Base-by-base conservation (phyloP, 176 grass and related monocot species). In the Zizania latifolia region DNA sequence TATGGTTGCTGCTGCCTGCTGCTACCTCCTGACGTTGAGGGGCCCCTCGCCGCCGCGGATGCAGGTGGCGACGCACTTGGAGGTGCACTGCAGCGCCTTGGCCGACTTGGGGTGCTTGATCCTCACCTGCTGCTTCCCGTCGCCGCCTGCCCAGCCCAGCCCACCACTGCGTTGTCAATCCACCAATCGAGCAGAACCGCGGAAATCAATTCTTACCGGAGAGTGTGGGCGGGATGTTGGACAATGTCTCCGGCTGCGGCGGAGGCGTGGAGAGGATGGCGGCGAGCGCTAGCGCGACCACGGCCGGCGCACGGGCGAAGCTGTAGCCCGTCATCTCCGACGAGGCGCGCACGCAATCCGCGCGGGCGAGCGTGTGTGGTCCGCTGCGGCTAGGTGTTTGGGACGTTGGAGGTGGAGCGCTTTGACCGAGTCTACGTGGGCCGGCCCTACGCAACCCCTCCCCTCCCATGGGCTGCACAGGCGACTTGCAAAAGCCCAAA, bases 41-140 rank as follows among this genome's bases (percentile, higher is more conserved):
- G 85, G 89, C 0, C 89, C 89, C 76, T 88, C 85, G 37, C 85
- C 89, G 56, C 89, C 89, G 63, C 79, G 89, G 82, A 92, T 92
- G 82, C 89, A 92, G 78, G 89, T 92, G 85, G 62, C 59, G 69
- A 92, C 85, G 75, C 89, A 92, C 78, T 92, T 88, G 85, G 82
- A 69, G 8, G 82, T 75, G 78, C 89, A 92, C 74, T 73, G 66
- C 78, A 88, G 79, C 64, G 90, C 86, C 75, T 85, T 78, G 27
- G 62, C 80, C 31, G 90, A 92, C 79, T 61, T 88, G 15, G 90
- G 90, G 69, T 78, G 86, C 79, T 83, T 87, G 55, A 92, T 92
- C 63, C 85, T 77, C 11, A 77, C 79, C 68, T 73, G 63, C 58
- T 71, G 30, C 65, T 77, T 83, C 62, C 29, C 63, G 75, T 85